These are phyloP conservation scores for Galerina sulciceps DNA, from an alignment of 768 basidiomycete genomes.

Conservation along the genomic window DNA sequence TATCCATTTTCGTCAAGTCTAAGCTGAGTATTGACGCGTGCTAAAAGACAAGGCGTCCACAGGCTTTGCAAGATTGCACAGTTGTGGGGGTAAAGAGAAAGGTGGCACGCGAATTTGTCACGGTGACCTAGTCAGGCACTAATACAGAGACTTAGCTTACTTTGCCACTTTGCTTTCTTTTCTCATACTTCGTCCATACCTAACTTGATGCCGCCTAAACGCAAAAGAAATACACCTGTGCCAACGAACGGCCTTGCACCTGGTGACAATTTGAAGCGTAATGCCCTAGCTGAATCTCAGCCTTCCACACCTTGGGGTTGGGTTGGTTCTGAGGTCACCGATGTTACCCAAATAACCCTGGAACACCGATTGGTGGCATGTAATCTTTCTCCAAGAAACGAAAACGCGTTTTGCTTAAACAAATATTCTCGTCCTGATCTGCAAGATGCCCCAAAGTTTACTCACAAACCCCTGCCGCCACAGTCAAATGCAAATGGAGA, in stretches of 20 bases:
- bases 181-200: constrained; percentile 9
- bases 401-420: constrained; percentile 59
- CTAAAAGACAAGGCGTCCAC: neutral
- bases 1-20: neutral
- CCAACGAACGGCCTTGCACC: constrained; percentile 55
- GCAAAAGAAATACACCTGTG: constrained; percentile 56
- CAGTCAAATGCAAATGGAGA: constrained; percentile 38
- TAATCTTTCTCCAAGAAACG: constrained; percentile 60
- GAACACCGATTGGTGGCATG: constrained; percentile 73
- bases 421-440: constrained; percentile 41
- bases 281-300: constrained; percentile 46
- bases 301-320: constrained; percentile 71
- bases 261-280: constrained; percentile 67
- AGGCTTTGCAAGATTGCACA: too few relatives aligned
- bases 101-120: too few relatives aligned
- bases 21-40: too few relatives aligned
- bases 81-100: too few relatives aligned
- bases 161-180: constrained; percentile 3
- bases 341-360: constrained; percentile 60
- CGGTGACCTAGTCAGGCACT: too few relatives aligned
- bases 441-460: neutral
- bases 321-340: constrained; percentile 70
- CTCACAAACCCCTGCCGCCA: constrained; percentile 10
- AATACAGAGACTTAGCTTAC: too few relatives aligned
- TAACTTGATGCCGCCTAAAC: constrained; percentile 57